These are phyloP conservation scores for Misopates orontium DNA, from an alignment of 257 asterid genomes.

Conservation along the genomic window DNA sequence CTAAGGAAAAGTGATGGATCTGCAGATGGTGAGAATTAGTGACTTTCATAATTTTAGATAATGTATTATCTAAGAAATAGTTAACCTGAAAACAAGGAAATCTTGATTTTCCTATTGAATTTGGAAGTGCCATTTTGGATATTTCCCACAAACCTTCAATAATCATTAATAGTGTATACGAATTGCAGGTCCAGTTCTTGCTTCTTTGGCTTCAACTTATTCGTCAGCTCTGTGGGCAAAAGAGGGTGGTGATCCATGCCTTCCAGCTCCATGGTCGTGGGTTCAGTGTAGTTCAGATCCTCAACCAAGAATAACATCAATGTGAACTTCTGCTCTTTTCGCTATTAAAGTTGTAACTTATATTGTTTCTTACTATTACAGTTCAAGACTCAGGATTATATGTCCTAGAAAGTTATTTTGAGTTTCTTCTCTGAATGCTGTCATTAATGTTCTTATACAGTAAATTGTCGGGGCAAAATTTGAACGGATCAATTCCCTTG, in stretches of 20 bases:
- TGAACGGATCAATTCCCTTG: slow-evolving; percentile 47
- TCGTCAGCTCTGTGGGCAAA: slow-evolving; percentile 68
- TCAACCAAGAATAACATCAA: slow-evolving; percentile 69
- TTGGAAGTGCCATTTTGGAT: too few relatives aligned
- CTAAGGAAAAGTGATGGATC: slow-evolving; percentile 71
- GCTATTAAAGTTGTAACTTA: too few relatives aligned
- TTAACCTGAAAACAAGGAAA: too few relatives aligned
- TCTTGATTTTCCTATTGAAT: too few relatives aligned
- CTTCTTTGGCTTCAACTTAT: slow-evolving; percentile 46
- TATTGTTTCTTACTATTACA: too few relatives aligned
- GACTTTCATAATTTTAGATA: slow-evolving; percentile 18
- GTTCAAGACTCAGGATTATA: too few relatives aligned
- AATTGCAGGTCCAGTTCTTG: slow-evolving; percentile 66
- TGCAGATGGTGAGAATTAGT: slow-evolving; percentile 63
- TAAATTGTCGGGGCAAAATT: slow-evolving; percentile 60
- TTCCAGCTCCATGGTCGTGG: slow-evolving; percentile 97
- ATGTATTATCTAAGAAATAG: too few relatives aligned
- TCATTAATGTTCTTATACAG: slow-evolving; percentile 43
- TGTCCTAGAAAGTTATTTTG: too few relatives aligned
- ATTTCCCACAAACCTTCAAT: too few relatives aligned
- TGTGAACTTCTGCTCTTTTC: slow-evolving; percentile 40
- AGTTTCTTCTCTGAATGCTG: not conserved
- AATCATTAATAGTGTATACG: slow-evolving; percentile 22
- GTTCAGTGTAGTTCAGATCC: slow-evolving; percentile 74
- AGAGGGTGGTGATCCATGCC: slow-evolving; percentile 98